Evolutionary conservation across 495 filamentous ascomycete genomes (phyloP).

Genomic region (Glarea lozoyensis): DNA sequence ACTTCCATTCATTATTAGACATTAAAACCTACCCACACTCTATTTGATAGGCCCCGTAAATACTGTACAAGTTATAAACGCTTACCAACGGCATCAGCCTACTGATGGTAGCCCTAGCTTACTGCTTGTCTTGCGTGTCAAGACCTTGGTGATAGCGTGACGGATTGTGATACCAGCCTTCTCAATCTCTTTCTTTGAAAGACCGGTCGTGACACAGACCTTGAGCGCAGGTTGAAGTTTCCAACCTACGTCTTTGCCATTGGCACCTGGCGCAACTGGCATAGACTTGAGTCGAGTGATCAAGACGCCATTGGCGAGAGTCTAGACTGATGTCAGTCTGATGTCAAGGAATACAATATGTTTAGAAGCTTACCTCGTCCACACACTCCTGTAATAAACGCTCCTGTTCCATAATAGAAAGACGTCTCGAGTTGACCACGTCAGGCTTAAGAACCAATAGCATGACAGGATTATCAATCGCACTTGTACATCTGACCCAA

Average conservation of each 20-base stretch:
- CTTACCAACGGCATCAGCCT: no score
- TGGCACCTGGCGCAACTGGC: conserved; percentile 48
- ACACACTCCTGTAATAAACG: conserved; percentile 79
- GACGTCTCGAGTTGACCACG: conserved; percentile 58
- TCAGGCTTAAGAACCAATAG: conserved; percentile 80
- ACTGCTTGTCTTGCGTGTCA: conserved; percentile 32
- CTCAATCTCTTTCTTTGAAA: conserved; percentile 91
- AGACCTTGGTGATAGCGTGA: conserved; percentile 89
- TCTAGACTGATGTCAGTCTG: conserved; percentile 29
- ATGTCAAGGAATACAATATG: not conserved
- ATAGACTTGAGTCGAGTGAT: conserved; percentile 77
- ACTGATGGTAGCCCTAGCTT: conserved; percentile 20
- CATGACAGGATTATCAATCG: conserved; percentile 78
- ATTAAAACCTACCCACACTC: no score
- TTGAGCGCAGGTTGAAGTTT: conserved; percentile 72
- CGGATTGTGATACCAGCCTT: conserved; percentile 80
- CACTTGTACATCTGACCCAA: conserved; percentile 77
- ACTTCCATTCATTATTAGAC: no score
- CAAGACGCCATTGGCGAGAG: conserved; percentile 75
- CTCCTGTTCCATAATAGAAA: conserved; percentile 70
- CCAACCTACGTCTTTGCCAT: conserved; percentile 52
- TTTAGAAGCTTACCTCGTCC: conserved; percentile 63
- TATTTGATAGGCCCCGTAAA: no score
- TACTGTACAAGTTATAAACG: no score
- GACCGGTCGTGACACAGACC: conserved; percentile 76